These are phyloP conservation scores for Stephanocyclus meneghinianus DNA, from an alignment of 352 stramenopile species.

Conservation along the genomic window DNA sequence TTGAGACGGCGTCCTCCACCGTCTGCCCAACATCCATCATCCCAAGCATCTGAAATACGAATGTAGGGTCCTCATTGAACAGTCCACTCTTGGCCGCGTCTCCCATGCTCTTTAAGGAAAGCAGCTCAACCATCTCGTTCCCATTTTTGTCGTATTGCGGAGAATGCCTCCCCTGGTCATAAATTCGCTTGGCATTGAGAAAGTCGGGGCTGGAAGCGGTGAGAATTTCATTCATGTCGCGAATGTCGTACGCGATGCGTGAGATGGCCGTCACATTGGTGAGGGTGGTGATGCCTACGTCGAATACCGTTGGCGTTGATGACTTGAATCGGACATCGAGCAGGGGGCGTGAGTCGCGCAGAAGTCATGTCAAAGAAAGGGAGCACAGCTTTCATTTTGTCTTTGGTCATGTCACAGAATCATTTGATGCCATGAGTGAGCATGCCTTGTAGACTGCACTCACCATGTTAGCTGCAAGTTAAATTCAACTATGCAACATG, in stretches of 20 bases:
- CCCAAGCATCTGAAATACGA: conserved; percentile 52
- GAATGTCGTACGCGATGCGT: conserved; percentile 64
- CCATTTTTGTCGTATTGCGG: conserved; percentile 38
- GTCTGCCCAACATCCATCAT: conserved; percentile 31
- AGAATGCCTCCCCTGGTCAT: conserved; percentile 59
- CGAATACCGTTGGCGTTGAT: conserved; percentile 27
- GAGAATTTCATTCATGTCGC: conserved; percentile 53
- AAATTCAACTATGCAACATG: background rate
- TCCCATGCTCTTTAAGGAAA: conserved; percentile 33
- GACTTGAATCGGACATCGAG: background rate
- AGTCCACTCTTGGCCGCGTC: background rate
- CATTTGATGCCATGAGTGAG: too few species aligned
- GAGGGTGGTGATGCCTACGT: conserved; percentile 66
- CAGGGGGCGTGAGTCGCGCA: background rate
- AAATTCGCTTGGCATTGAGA: conserved; percentile 59
- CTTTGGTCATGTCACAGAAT: background rate
- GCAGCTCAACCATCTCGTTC: conserved; percentile 32
- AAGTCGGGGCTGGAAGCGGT: conserved; percentile 13
- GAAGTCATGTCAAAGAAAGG: too few species aligned
- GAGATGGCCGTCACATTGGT: conserved; percentile 66
- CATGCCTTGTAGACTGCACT: background rate
- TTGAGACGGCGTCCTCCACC: conserved; percentile 29
- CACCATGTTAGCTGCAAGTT: background rate
- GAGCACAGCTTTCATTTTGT: background rate
- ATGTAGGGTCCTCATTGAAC: conserved; percentile 41